Conservation (phyloP, 2,329 filamentous ascomycete species). For the Thielaviopsis musarum region DNA sequence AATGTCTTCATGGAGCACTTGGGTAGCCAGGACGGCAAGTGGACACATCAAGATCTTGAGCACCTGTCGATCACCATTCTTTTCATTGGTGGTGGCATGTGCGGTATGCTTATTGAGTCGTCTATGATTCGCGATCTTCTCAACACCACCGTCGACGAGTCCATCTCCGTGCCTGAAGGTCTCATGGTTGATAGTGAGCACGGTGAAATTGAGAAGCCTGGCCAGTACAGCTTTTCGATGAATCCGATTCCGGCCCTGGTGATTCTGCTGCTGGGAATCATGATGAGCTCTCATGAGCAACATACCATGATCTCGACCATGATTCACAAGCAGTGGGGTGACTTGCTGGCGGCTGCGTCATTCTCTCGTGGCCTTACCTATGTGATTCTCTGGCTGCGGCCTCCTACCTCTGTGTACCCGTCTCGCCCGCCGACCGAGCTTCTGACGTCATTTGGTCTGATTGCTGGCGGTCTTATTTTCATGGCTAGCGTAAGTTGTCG, state of each 20-base stretch:
- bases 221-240: conserved; percentile 55
- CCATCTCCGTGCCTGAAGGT: conserved; percentile 27
- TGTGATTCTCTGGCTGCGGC: conserved; percentile 59
- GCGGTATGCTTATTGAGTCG: conserved; percentile 76
- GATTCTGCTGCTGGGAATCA: conserved; percentile 72
- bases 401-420: conserved; percentile 63
- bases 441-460: conserved; percentile 71
- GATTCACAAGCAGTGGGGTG: conserved; percentile 90
- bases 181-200: conserved; percentile 18
- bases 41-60: conserved; percentile 69
- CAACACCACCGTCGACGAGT: conserved; percentile 31
- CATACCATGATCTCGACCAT: conserved; percentile 68
- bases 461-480: conserved; percentile 76
- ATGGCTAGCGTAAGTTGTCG: conserved; percentile 60
- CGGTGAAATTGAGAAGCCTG: conserved; percentile 31
- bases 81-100: conserved; percentile 82
- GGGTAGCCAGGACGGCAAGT: conserved; percentile 50
- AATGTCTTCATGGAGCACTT: conserved; percentile 92
- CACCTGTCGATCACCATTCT: conserved; percentile 85
- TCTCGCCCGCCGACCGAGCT: conserved; percentile 81
- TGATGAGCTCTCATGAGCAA: conserved; percentile 93
- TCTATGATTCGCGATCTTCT: conserved; percentile 49
- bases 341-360: conserved; percentile 64
- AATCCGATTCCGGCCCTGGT: conserved; percentile 81
- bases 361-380: conserved; percentile 68